Percentiles rank a stretch among this genome's conserved stretches.
These are phyloP conservation scores for Pachyrhizus erosus DNA, from an alignment of 306 rosid species.

Conservation along the genomic window DNA sequence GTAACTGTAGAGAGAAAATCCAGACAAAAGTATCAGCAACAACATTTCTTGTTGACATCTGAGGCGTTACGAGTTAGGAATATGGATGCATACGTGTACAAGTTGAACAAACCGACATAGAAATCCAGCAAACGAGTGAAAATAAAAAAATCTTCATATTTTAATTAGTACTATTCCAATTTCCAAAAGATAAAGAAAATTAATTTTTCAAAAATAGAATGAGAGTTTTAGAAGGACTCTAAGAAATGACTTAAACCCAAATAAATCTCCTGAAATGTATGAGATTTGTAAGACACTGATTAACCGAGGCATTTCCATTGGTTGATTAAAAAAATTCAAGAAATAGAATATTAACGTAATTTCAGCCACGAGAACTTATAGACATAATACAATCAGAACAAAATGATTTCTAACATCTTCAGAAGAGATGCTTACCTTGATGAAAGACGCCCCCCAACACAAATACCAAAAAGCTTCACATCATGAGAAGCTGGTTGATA, in stretches of 20 bases:
- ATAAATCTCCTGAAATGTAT: neutral
- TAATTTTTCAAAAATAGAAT: slow-evolving; percentile 5
- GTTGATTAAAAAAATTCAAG: slow-evolving; percentile 2
- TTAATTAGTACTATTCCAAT: neutral
- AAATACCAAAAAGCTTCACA: slow-evolving; percentile 38
- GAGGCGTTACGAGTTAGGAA: neutral
- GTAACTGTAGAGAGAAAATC: slow-evolving; percentile 25
- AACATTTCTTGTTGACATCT: slow-evolving; percentile 22
- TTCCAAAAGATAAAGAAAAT: neutral
- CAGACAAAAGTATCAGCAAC: slow-evolving; percentile 27
- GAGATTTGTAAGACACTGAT: neutral
- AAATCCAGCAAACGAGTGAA: slow-evolving; percentile 24
- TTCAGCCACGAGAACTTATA: slow-evolving; percentile 22
- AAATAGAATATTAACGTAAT: neutral
- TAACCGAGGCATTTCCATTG: neutral
- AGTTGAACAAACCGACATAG: slow-evolving; percentile 9
- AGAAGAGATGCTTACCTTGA: slow-evolving; percentile 42
- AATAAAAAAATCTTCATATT: slow-evolving; percentile 4
- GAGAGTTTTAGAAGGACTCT: neutral
- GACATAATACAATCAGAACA: neutral
- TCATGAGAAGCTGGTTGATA: slow-evolving; percentile 11
- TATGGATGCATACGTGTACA: neutral
- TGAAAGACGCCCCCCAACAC: slow-evolving; percentile 26
- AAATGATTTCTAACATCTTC: neutral
- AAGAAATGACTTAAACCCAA: neutral